Evolutionary conservation across 495 filamentous ascomycete genomes (phyloP).

Genomic region (Hypoxylon subgilvum): DNA sequence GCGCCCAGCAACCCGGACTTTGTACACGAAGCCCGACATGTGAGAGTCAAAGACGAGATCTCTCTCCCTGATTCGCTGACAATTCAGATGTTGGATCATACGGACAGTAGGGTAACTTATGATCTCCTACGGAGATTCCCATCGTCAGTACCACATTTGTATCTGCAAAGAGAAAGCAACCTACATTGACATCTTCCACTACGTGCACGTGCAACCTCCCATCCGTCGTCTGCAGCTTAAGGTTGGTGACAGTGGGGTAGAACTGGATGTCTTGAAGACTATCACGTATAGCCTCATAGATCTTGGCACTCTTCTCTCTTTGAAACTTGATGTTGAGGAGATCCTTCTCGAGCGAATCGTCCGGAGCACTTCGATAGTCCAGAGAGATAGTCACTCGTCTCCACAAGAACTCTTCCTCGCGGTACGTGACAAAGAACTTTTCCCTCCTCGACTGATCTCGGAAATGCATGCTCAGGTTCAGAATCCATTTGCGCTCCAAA

Average conservation of each 20-base stretch:
- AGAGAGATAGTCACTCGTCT: slow-evolving; percentile 89
- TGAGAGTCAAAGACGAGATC: slow-evolving; percentile 86
- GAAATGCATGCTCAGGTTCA: slow-evolving; percentile 99
- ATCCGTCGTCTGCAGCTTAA: slow-evolving; percentile 90
- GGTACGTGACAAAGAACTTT: slow-evolving; percentile 98
- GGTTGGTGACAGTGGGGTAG: slow-evolving; percentile 92
- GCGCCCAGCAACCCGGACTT: slow-evolving; percentile 71
- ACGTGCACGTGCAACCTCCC: slow-evolving; percentile 94
- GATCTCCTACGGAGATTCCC: slow-evolving; percentile 64
- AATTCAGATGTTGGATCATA: slow-evolving; percentile 76
- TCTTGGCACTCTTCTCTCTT: slow-evolving; percentile 89
- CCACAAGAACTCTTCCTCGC: slow-evolving; percentile 76
- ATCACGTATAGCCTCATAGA: slow-evolving; percentile 95
- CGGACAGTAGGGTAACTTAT: slow-evolving; percentile 82
- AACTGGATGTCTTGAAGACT: slow-evolving; percentile 91
- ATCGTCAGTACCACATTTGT: slow-evolving; percentile 26
- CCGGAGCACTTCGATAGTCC: slow-evolving; percentile 83
- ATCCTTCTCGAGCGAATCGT: slow-evolving; percentile 85
- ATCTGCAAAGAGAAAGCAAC: slow-evolving; percentile 24
- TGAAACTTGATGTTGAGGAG: slow-evolving; percentile 80
- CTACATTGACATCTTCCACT: slow-evolving; percentile 87
- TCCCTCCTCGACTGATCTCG: slow-evolving; percentile 92
- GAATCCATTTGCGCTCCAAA: slow-evolving; percentile 88
- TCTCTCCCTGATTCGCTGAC: slow-evolving; percentile 70
- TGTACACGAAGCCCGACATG: slow-evolving; percentile 97